Conservation (phyloP, 1,139 yeast species). For the Hansenula lynferdii region DNA sequence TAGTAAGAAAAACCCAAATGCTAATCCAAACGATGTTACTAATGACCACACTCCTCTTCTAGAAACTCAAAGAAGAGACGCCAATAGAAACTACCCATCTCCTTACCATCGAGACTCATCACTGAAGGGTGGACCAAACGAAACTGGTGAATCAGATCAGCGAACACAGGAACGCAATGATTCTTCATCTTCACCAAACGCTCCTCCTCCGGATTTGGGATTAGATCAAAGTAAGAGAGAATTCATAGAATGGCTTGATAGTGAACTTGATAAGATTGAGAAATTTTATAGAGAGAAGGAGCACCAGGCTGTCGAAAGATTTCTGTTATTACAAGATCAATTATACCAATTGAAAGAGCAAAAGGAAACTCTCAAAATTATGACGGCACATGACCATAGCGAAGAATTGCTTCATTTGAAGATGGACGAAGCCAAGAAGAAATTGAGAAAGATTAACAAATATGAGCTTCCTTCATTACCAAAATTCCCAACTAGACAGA, state of each 20-base stretch:
- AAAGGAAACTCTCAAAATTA: constrained; percentile 22
- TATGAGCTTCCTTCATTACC: constrained; percentile 60
- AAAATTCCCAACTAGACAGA: constrained; percentile 34
- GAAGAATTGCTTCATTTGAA: constrained; percentile 13
- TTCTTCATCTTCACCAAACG: too few species aligned
- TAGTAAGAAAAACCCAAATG: constrained; percentile 1
- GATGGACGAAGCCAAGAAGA: constrained; percentile 13
- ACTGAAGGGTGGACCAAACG: too few species aligned
- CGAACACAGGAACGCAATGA: too few species aligned
- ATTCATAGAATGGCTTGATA: constrained; percentile 59
- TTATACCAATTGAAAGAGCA: constrained; percentile 59
- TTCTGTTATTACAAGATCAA: constrained; percentile 62
- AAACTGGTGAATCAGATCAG: too few species aligned
- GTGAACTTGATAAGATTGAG: constrained; percentile 55
- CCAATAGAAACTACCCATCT: constrained; percentile 3
- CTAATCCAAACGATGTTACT: constrained; percentile 1
- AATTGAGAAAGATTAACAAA: constrained; percentile 13
- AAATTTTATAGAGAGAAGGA: constrained; percentile 57
- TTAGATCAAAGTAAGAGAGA: constrained; percentile 32
- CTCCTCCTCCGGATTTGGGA: constrained; percentile 10
- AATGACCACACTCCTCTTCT: constrained; percentile 8
- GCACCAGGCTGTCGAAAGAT: constrained; percentile 54
- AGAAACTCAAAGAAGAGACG: not conserved
- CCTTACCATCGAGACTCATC: not conserved
- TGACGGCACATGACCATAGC: constrained; percentile 5